These are phyloP conservation scores for Zygnema cylindricum DNA, from an alignment of 139 green algal species.

Conservation along the genomic window DNA sequence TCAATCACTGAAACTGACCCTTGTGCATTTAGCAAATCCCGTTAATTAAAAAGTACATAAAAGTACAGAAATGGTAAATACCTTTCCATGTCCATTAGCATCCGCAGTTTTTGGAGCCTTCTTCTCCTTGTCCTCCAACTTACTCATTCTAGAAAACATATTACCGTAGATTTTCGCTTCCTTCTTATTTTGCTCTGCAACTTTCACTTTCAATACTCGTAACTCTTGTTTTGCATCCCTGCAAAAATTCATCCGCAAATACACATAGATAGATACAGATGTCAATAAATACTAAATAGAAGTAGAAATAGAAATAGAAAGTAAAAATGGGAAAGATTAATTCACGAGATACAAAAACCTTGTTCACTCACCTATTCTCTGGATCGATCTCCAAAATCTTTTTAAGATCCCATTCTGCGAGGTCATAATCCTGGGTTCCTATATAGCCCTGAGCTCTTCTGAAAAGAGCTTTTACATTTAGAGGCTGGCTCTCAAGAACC, in stretches of 20 bases:
- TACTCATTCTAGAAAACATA: constrained; percentile 51
- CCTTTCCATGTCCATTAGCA: constrained; percentile 2
- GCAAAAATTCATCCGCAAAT: not conserved
- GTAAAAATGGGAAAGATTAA: constrained; percentile 1
- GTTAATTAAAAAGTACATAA: no score
- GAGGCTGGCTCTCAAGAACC: constrained; percentile 83
- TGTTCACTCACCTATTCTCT: constrained; percentile 47
- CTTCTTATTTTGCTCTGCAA: constrained; percentile 53
- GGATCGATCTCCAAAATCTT: constrained; percentile 52
- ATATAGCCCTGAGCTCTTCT: constrained; percentile 77
- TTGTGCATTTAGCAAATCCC: no score
- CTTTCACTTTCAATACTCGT: constrained; percentile 43
- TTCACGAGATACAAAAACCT: no score
- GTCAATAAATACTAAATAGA: not conserved
- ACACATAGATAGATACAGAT: no score
- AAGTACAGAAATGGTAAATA: no score
- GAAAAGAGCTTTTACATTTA: constrained; percentile 94
- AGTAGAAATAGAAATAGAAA: not conserved
- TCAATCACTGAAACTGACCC: no score
- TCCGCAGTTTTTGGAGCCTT: not conserved
- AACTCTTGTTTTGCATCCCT: constrained; percentile 48
- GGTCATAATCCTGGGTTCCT: constrained; percentile 45
- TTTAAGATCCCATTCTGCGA: constrained; percentile 57
- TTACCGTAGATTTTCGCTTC: constrained; percentile 62
- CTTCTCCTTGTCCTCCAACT: constrained; percentile 51